Evolutionary conservation across 208 protist genomes (phyloP).

Genomic region (Lotmaria passim): DNA sequence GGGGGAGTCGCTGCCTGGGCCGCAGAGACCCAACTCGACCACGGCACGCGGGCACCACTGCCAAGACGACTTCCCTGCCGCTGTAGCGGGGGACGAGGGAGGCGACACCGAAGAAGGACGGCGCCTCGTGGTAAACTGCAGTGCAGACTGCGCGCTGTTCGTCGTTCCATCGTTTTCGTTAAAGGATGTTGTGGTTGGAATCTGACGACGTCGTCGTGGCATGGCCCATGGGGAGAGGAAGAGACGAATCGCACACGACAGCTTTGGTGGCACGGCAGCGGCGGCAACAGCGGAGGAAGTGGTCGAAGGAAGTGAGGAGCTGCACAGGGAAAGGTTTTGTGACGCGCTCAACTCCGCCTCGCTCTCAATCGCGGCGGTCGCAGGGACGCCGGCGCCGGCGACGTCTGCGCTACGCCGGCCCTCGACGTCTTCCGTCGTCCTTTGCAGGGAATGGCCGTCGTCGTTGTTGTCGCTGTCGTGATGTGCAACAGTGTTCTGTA

Average conservation of each 20-base stretch:
- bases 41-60: constrained; percentile 8
- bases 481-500: no score
- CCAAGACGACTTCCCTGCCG: background rate
- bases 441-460: no score
- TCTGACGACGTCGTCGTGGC: constrained; percentile 5
- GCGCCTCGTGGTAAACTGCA: no score
- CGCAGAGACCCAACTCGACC: constrained; percentile 15
- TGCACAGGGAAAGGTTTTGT: background rate
- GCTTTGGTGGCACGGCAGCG: background rate
- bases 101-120: no score
- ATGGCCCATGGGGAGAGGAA: constrained; percentile 17
- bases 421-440: no score
- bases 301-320: background rate
- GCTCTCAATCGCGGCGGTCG: background rate
- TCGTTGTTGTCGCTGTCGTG: no score
- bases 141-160: no score
- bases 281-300: background rate
- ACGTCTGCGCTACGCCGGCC: no score
- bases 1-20: constrained; percentile 6
- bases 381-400: no score
- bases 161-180: no score
- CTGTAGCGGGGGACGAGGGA: no score
- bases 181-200: background rate
- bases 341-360: background rate
- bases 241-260: constrained; percentile 8